Base-by-base conservation (phyloP, 108 stramenopile genomes). In the Skeletonema menzelii region DNA sequence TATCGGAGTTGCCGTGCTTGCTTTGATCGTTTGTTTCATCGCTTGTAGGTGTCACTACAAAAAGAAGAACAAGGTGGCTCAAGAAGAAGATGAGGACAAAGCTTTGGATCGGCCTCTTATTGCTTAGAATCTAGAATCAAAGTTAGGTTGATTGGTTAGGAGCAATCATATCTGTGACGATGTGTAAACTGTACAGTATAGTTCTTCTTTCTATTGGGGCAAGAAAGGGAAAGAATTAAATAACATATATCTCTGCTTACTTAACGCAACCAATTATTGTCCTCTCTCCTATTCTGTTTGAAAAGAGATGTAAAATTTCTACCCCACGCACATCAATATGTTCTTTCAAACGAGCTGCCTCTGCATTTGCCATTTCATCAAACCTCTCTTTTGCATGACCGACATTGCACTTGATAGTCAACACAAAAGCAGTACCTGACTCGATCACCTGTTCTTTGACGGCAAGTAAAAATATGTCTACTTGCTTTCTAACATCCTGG, bases 331-430 rank as follows among this genome's bases (percentile, higher is more conserved):
- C 61, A 6, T 70, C 77, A 12, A 40, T 56, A 5, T 72, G 8
- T 60, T 58, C 31, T 30, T 58, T 27, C 20, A 90, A 61, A 6
- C 86, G 70, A 37, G 31, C 27, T 4, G 80, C 80, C 70, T 90
- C 83, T 20, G 71, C 60, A 12, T 58, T 40, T 0, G 81, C 73
- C 56, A 80, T 63, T 30, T 59, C 30, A 37, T 90, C 85, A 60
- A 82, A 86, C n/a, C 85, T 67, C 19, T 62, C 67, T 27, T 69
- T 75, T 27, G 81, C 76, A 63, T 90, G 85, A 5, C 89, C 89
- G 30, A 70, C 31, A 44, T 82, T 83, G 44, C 85, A 86, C 63
- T 90, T 90, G 13, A 90, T 71, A 0, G 89, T 90, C 59, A 90
- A 37, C 8, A 86, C 80, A 64, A 90, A 87, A 34, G 80, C 81